phyloP scores from a whole-genome alignment of 2,329 filamentous ascomycete species.

The Harringtonia aguacate region DNA sequence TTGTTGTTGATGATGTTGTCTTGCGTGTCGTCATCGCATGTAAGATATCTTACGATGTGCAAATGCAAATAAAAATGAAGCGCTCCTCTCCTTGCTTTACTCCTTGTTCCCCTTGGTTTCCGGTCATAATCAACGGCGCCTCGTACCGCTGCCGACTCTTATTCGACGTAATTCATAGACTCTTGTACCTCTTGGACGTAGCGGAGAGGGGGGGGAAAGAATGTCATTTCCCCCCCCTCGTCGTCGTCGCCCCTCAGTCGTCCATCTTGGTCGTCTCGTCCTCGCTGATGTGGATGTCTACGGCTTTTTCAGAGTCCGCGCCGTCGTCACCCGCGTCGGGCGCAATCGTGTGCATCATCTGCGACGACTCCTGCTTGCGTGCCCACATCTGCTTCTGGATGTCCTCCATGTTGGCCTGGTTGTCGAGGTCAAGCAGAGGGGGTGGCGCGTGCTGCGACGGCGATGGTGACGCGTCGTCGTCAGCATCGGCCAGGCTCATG shows the following conservation, averaged over 20 bases:
- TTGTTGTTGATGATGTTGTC: no score
- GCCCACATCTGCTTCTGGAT: conserved; percentile 25
- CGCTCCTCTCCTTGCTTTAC: no score
- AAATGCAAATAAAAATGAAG: no score
- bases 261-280: conserved; percentile 17
- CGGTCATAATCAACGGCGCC: no score
- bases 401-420: conserved; percentile 15
- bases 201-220: no score
- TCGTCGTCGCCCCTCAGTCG: not conserved
- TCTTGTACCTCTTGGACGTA: no score
- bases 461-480: conserved; percentile 2
- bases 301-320: conserved; percentile 30
- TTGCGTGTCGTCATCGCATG: no score
- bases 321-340: conserved; percentile 17
- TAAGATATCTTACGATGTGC: no score
- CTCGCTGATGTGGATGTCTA: conserved; percentile 38
- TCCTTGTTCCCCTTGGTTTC: no score
- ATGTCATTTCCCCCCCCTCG: no score
- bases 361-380: conserved; percentile 21
- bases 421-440: conserved; percentile 11
- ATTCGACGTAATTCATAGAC: no score
- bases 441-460: conserved; percentile 9
- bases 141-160: no score
- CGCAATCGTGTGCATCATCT: conserved; percentile 25
- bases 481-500: conserved; percentile 1